phyloP scores from a whole-genome alignment of 345 rosid genomes.

The Salix dunnii region DNA sequence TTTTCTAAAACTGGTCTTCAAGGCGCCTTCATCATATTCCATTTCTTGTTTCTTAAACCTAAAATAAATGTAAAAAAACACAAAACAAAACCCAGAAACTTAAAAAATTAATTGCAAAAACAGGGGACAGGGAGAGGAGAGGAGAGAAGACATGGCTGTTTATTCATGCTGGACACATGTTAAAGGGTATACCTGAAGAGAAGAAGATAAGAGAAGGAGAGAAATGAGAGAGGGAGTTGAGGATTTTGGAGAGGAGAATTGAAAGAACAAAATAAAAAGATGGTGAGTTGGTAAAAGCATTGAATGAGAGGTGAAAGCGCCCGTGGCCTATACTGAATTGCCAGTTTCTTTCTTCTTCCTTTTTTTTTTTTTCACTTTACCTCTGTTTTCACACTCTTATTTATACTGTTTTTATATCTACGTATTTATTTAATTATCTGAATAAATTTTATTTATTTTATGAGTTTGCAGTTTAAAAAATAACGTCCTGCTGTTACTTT shows the following conservation, averaged over 20 bases:
- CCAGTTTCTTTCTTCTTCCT: slow-evolving; percentile 21
- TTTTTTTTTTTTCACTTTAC: neutral
- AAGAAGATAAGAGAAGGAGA: slow-evolving; percentile 7
- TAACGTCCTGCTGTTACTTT: neutral
- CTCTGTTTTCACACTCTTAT: neutral
- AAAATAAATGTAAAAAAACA: neutral
- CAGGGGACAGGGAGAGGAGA: neutral
- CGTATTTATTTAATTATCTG: neutral
- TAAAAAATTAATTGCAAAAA: neutral
- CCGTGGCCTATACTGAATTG: slow-evolving; percentile 28
- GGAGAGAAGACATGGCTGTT: neutral
- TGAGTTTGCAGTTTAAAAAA: too few species aligned
- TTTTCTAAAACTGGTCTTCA: slow-evolving; percentile 57
- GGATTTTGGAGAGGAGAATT: neutral
- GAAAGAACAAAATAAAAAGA: slow-evolving; percentile 19
- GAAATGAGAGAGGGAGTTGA: neutral
- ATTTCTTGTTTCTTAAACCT: slow-evolving; percentile 36
- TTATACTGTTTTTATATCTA: neutral
- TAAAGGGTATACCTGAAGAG: slow-evolving; percentile 6
- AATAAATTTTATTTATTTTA: too few species aligned
- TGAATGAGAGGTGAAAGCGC: slow-evolving; percentile 38
- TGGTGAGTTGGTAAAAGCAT: slow-evolving; percentile 68
- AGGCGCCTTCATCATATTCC: slow-evolving; percentile 64
- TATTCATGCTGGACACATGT: neutral
- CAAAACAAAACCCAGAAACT: slow-evolving; percentile 1